Evolutionary conservation across 1,284 basidiomycete genomes (phyloP).

Genomic region (Tylopilus sp.): DNA sequence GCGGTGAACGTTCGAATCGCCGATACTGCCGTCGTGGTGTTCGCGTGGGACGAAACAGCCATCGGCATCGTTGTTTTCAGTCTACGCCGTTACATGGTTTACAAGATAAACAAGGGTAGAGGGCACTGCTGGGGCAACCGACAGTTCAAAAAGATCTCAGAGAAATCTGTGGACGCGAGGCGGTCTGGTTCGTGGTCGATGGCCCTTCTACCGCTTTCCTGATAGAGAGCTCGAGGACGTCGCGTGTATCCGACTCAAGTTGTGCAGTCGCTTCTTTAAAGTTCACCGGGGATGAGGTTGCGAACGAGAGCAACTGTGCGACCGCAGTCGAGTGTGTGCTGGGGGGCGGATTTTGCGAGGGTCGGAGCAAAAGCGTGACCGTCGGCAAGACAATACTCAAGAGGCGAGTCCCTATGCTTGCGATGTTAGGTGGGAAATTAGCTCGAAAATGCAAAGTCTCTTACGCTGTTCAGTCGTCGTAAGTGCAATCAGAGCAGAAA

Average conservation of each 20-base stretch:
- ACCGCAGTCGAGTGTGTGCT: constrained; percentile 62
- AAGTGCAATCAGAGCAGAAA: constrained; percentile 61
- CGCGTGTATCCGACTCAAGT: constrained; percentile 58
- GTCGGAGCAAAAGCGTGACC: constrained; percentile 70
- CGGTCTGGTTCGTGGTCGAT: constrained; percentile 33
- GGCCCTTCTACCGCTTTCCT: constrained; percentile 65
- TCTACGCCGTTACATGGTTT: neutral
- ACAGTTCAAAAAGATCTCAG: constrained; percentile 59
- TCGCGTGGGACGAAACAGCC: neutral
- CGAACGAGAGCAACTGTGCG: constrained; percentile 74
- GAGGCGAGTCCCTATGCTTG: constrained; percentile 55
- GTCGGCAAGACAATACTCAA: constrained; percentile 80
- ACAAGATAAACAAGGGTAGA: neutral
- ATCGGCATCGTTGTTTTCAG: neutral
- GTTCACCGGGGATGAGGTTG: constrained; percentile 66
- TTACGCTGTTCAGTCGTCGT: constrained; percentile 63
- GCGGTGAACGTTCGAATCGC: too few species aligned
- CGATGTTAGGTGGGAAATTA: constrained; percentile 5
- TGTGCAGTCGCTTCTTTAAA: constrained; percentile 86
- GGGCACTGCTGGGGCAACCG: neutral
- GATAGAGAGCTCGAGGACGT: constrained; percentile 74
- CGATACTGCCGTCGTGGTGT: neutral
- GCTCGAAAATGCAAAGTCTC: constrained; percentile 37
- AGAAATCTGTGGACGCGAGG: constrained; percentile 73
- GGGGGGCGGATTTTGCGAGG: constrained; percentile 42